Evolutionary conservation across 2,329 filamentous ascomycete genomes (phyloP), one percentile per base, ranked within the genome.

Genomic region (Pseudodiploospora longispora): DNA sequence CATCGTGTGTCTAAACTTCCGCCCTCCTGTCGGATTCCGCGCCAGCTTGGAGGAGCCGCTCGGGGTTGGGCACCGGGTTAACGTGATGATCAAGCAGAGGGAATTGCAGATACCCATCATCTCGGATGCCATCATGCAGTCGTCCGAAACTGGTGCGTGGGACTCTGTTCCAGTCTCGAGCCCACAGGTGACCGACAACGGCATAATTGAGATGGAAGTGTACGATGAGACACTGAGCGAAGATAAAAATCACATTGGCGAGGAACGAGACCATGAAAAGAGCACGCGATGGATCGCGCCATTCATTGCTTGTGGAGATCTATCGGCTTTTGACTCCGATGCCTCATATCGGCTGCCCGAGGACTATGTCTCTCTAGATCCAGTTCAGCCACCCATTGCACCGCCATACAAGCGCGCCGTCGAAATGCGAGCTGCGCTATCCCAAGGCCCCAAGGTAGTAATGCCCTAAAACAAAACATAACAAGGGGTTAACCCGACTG

Each of bases 241-340:
- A 10, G 43, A 12, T 9, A 44, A 44, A 47, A 19, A 19, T 19
- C 52, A 9, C 37, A 61, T 50, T 49, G 63, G 57, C 36, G 56
- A 51, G 27, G 51, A 50, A 31, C 57, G 58, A 1, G 57, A 60
- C 4, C 46, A 44, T n/a, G 47, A 47, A 3, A 56, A 54, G 40
- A 52, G 56, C 39, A 80, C 47, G 64, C 71, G 84, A 41, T 97
- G 91, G 89, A 91, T 97, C 54, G 89, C 90, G 4, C 89, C 91
- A 0, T 98, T 98, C 61, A 78, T 98, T 56, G 90, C 93, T n/a
- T 98, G 93, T 62, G 93, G 93, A 38, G 93, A 98, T 65, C 74
- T 98, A 42, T 94, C 89, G 27, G 83, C 87, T 8, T 98, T 90
- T 68, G 93, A 98, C 68, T 89, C 91, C 1, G 93, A 98, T 71